Evolutionary conservation across 352 stramenopile genomes (phyloP).

Genomic region (Globisporangium acanthophoron): DNA sequence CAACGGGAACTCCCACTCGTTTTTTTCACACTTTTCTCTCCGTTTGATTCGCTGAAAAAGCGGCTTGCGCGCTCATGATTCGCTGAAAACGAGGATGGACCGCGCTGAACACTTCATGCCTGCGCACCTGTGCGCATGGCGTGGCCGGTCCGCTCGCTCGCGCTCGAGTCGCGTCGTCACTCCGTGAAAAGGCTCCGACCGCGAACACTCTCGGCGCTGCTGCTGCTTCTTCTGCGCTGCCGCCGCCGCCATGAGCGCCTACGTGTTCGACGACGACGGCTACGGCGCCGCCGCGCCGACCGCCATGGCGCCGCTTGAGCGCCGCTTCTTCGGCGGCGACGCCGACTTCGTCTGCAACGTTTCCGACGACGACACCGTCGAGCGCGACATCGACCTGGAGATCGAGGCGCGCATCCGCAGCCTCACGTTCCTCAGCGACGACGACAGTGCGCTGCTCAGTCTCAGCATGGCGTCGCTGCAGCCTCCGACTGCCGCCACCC

Average conservation of each 20-base stretch:
- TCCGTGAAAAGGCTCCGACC: neutral
- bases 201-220: neutral
- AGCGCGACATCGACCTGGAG: slow-evolving; percentile 68
- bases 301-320: slow-evolving; percentile 10
- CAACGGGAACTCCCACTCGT: neutral
- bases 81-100: neutral
- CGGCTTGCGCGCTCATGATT: neutral
- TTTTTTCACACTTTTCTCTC: neutral
- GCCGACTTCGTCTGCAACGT: slow-evolving; percentile 40
- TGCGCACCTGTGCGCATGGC: neutral
- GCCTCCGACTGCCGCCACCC: neutral
- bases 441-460: slow-evolving; percentile 9
- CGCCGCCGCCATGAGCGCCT: slow-evolving; percentile 11
- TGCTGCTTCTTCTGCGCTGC: neutral
- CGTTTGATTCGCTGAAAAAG: neutral
- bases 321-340: slow-evolving; percentile 10
- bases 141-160: neutral
- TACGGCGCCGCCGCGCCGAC: slow-evolving; percentile 1
- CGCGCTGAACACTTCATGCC: neutral
- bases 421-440: slow-evolving; percentile 18
- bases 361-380: slow-evolving; percentile 55
- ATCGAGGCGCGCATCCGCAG: slow-evolving; percentile 54
- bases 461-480: slow-evolving; percentile 3
- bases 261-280: slow-evolving; percentile 9
- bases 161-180: neutral